Evolutionary conservation across 2,329 filamentous ascomycete genomes (phyloP).

Genomic region (Aureobasidium lini): DNA sequence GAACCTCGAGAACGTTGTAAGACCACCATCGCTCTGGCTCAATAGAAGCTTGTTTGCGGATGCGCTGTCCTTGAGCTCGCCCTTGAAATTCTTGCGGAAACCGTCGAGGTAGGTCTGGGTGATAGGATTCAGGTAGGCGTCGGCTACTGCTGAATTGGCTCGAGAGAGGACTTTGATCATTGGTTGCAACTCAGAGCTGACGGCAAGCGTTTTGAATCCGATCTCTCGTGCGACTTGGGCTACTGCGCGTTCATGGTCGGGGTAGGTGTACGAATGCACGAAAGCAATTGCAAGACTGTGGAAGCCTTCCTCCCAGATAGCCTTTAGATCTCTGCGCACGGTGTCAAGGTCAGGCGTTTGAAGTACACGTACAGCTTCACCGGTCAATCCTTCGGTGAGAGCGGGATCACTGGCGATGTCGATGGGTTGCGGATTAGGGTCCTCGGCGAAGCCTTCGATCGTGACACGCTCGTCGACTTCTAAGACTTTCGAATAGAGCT

Average conservation of each 20-base stretch:
- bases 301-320: slow-evolving; percentile 26
- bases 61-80: slow-evolving; percentile 16
- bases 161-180: slow-evolving; percentile 19
- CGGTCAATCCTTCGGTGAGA: background rate
- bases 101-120: slow-evolving; percentile 21
- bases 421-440: background rate
- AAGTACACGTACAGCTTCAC: slow-evolving; percentile 24
- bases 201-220: too few relatives aligned
- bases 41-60: slow-evolving; percentile 68
- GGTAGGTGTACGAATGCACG: slow-evolving; percentile 27
- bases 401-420: slow-evolving; percentile 17
- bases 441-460: slow-evolving; percentile 21
- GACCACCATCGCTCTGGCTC: slow-evolving; percentile 73
- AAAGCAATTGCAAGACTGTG: slow-evolving; percentile 30
- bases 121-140: slow-evolving; percentile 16
- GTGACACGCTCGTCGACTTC: slow-evolving; percentile 24
- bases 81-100: slow-evolving; percentile 22
- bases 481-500: slow-evolving; percentile 19
- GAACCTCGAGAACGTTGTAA: slow-evolving; percentile 62
- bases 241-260: slow-evolving; percentile 24
- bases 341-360: slow-evolving; percentile 18
- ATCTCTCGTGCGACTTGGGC: slow-evolving; percentile 16
- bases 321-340: slow-evolving; percentile 17
- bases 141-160: slow-evolving; percentile 14
- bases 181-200: slow-evolving; percentile 20